phyloP scores from a whole-genome alignment of 768 basidiomycete species.

The Lentinula raphanica region DNA sequence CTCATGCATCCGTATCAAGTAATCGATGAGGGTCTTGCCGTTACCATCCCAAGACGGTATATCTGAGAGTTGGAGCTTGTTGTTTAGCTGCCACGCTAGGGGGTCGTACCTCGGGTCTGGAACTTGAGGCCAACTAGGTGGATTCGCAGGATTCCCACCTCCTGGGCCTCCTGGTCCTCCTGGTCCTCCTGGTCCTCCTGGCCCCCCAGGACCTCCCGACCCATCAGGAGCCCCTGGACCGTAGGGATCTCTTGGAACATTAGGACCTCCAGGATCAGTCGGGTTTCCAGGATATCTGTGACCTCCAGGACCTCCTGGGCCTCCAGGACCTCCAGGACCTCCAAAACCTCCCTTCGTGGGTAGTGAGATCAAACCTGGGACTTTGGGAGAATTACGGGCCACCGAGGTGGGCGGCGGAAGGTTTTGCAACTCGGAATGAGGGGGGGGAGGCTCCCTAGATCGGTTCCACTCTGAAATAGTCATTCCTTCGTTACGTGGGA shows the following conservation, averaged over 20 bases:
- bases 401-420: no score
- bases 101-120: background rate
- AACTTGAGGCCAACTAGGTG: background rate
- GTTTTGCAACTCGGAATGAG: no score
- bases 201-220: background rate
- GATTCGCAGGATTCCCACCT: background rate
- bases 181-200: background rate
- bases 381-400: no score
- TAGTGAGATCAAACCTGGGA: no score
- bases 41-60: background rate
- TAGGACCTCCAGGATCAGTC: background rate
- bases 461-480: no score
- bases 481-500: no score
- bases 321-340: background rate
- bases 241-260: background rate
- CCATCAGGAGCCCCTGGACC: background rate
- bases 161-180: background rate
- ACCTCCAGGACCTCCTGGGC: background rate
- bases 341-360: no score
- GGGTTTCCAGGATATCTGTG: no score
- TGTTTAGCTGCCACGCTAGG: background rate
- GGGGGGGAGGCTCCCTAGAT: no score
- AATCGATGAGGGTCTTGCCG: background rate
- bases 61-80: background rate
- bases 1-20: background rate